A percentile compares a stretch with the other conserved stretches of the same genome.
Evolutionary conservation across 345 rosid genomes (phyloP).

Genomic region (Nasturtium officinale): DNA sequence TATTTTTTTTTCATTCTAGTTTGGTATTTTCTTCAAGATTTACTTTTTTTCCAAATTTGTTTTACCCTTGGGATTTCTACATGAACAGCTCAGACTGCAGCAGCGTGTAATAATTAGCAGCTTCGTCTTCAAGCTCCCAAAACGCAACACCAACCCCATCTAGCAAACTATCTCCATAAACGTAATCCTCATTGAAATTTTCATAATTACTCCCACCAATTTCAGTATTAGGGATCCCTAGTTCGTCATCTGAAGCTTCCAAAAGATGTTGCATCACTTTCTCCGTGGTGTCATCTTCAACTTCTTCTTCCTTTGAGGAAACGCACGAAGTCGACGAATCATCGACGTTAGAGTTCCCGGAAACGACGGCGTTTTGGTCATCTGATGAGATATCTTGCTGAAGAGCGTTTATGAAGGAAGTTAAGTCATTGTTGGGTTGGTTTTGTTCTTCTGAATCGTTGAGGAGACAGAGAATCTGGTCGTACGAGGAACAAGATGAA

Average conservation of each 20-base stretch:
- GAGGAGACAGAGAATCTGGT: slow-evolving; percentile 63
- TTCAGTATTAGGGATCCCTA: slow-evolving; percentile 67
- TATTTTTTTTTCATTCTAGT: neutral
- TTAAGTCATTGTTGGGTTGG: slow-evolving; percentile 54
- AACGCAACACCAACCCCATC: slow-evolving; percentile 54
- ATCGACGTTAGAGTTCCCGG: neutral
- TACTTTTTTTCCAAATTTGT: neutral
- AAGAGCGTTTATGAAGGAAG: slow-evolving; percentile 57
- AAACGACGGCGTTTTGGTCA: slow-evolving; percentile 15
- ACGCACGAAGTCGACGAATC: slow-evolving; percentile 29
- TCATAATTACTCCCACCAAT: slow-evolving; percentile 36
- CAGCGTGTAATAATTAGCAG: slow-evolving; percentile 64
- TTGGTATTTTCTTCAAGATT: slow-evolving; percentile 12
- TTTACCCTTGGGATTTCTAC: slow-evolving; percentile 32
- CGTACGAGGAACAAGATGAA: slow-evolving; percentile 39
- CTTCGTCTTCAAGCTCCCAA: slow-evolving; percentile 84
- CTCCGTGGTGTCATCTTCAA: slow-evolving; percentile 47
- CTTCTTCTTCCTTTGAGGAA: slow-evolving; percentile 39
- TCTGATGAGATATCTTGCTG: slow-evolving; percentile 60
- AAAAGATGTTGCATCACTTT: slow-evolving; percentile 72
- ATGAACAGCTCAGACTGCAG: slow-evolving; percentile 65
- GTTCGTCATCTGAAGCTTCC: slow-evolving; percentile 89
- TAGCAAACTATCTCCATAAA: slow-evolving; percentile 35
- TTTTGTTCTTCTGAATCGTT: slow-evolving; percentile 65
- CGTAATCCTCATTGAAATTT: slow-evolving; percentile 14